A percentile compares a stretch with the other conserved stretches of the same genome.
Evolutionary conservation across 148 eudicot genomes (phyloP).

Genomic region (Camellia granthamiana): DNA sequence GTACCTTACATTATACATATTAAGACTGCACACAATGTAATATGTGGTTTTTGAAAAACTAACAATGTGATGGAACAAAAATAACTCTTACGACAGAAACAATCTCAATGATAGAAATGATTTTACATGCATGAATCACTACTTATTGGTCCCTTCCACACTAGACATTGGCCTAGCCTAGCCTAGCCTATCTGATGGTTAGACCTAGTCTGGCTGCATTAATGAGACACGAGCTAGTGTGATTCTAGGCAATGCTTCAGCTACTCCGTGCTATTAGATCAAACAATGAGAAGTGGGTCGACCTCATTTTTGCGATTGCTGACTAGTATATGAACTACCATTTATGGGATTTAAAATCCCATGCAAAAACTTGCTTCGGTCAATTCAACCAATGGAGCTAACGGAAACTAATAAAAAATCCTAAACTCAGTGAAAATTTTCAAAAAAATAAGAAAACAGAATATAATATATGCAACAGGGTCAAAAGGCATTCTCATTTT

Average conservation of each 20-base stretch:
- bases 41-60: neutral
- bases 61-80: neutral
- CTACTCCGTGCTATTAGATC: too few species aligned
- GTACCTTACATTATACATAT: neutral
- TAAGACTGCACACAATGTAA: neutral
- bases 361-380: neutral
- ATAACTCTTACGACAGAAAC: neutral
- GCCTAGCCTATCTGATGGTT: too few species aligned
- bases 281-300: too few species aligned
- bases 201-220: too few species aligned
- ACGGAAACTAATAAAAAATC: neutral
- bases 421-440: neutral
- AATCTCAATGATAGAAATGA: neutral
- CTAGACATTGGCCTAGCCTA: too few species aligned
- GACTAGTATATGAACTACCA: too few species aligned
- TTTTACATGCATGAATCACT: neutral
- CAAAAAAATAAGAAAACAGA: too few species aligned
- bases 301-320: too few species aligned
- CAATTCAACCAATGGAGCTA: neutral
- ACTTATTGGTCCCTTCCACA: neutral
- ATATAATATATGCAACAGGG: neutral
- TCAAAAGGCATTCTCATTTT: neutral
- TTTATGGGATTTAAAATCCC: too few species aligned
- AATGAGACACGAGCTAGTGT: too few species aligned
- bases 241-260: too few species aligned